These are phyloP conservation scores for Elongisporangium prolatum DNA, from an alignment of 352 stramenopile genomes.

Conservation along the genomic window DNA sequence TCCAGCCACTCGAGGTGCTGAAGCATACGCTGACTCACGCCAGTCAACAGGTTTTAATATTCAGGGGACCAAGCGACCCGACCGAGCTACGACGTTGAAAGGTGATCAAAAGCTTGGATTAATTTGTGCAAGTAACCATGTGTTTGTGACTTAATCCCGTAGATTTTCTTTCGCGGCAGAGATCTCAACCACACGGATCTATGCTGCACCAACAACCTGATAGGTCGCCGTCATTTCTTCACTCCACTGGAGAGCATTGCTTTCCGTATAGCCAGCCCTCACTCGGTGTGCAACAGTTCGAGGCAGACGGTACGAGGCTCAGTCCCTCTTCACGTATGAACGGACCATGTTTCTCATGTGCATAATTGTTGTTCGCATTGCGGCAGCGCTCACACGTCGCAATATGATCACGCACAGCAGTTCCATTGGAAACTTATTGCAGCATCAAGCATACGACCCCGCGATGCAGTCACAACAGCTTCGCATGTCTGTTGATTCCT, in stretches of 20 bases:
- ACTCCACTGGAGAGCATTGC: background rate
- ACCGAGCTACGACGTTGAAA: constrained; percentile 18
- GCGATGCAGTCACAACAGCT: constrained; percentile 1
- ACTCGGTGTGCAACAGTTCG: constrained; percentile 17
- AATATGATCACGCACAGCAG: constrained; percentile 7
- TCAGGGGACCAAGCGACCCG: background rate
- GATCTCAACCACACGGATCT: constrained; percentile 1
- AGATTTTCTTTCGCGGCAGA: constrained; percentile 9
- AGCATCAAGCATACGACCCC: constrained; percentile 6
- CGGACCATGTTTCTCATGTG: background rate
- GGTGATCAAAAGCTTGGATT: constrained; percentile 7
- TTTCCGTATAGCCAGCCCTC: background rate
- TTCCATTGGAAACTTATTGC: constrained; percentile 9
- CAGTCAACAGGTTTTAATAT: background rate
- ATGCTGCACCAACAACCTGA: background rate
- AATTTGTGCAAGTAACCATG: background rate
- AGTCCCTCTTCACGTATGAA: background rate
- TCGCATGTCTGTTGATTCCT: constrained; percentile 7
- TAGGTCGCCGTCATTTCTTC: background rate
- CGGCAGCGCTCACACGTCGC: constrained; percentile 10
- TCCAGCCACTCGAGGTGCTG: background rate
- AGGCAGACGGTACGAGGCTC: constrained; percentile 15
- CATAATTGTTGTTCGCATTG: constrained; percentile 1
- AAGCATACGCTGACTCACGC: background rate
- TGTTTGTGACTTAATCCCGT: background rate